phyloP scores from a whole-genome alignment of 2,329 filamentous ascomycete species.

The Didymella exigua region DNA sequence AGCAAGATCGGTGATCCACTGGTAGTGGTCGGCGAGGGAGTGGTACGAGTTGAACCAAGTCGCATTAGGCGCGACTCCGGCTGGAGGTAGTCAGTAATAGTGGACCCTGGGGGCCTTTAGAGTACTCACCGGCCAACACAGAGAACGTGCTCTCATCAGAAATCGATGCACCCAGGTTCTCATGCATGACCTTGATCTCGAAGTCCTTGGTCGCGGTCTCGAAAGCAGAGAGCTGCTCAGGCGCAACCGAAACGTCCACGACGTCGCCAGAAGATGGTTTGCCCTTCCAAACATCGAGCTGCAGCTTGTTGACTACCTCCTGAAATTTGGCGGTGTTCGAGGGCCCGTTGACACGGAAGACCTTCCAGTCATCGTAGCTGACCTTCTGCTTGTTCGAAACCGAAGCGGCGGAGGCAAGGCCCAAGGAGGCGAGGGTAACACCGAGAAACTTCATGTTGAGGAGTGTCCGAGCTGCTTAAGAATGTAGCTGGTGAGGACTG shows the following conservation, averaged over 20 bases:
- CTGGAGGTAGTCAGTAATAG: conserved; percentile 15
- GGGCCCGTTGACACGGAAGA: conserved; percentile 45
- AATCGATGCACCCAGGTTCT: conserved; percentile 47
- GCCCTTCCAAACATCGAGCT: conserved; percentile 45
- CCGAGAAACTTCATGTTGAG: conserved; percentile 41
- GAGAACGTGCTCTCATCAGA: conserved; percentile 37
- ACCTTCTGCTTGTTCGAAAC: conserved; percentile 37
- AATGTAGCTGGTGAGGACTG: conserved; percentile 12
- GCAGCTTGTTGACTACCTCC: conserved; percentile 38
- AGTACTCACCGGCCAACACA: conserved; percentile 39
- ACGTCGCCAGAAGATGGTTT: conserved; percentile 39
- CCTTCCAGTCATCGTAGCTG: conserved; percentile 46
- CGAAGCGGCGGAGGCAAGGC: conserved; percentile 41
- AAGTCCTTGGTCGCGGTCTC: conserved; percentile 33
- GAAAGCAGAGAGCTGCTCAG: conserved; percentile 38
- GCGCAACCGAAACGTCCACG: conserved; percentile 46
- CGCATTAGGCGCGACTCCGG: conserved; percentile 34
- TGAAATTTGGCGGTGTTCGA: conserved; percentile 35
- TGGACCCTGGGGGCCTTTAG: conserved; percentile 19
- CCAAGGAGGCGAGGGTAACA: conserved; percentile 37
- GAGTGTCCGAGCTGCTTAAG: conserved; percentile 1
- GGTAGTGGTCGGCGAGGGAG: conserved; percentile 41
- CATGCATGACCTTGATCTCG: conserved; percentile 44
- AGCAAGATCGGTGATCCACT: conserved; percentile 44
- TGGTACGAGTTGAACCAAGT: conserved; percentile 49